Base-by-base conservation (phyloP, 768 basidiomycete genomes). In the Stropharia rugosoannulata region DNA sequence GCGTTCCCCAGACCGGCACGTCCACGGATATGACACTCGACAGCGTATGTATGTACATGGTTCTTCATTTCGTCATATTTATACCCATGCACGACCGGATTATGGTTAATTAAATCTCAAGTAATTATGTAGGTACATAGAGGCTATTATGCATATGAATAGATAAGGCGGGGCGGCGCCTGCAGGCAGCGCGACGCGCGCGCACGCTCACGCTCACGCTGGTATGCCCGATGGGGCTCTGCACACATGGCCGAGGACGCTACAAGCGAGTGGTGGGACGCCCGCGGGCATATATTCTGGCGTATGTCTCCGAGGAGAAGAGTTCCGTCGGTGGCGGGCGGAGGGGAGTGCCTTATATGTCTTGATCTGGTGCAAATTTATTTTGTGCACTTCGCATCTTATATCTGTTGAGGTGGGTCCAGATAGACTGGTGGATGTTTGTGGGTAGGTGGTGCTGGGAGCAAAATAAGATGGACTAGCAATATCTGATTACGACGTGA, bases 21-120 rank as follows among this genome's bases (percentile, higher is more conserved):
- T 7, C 41, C 54, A 47, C 54, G 54, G 54, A 55, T 46, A 40
- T 41, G 49, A 50, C 49, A 37, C 12, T 32, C 3, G 29, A 32
- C 29, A 32, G 2, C 29, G 29, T 45, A 45, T 44, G 5, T n/a
- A 15, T 44, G 25, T n/a, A n/a, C 42, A 51, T 51, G 42, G 32
- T 22, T 22, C 22, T 22, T 22, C 22, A 22, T 22, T 22, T 22
- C 22, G 22, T 22, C 22, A 22, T 22, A 22, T 22, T 22, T 22
- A 22, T 22, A 22, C 22, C 22, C 22, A 22, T 22, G 41, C 51
- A 44, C 51, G 51, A 41, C 36, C 18, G 43, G 36, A 52, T 52
- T 44, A 32, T 47, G 29, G n/a, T 41, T 43, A 41, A 41, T 41
- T 51, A 32, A 32, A 7, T 32, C 29, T 32, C 9, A 6, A 32